Evolutionary conservation across 2,329 filamentous ascomycete species (phyloP), one percentile per base, ranked within the genome.

Genomic region (Calonectria pteridis): DNA sequence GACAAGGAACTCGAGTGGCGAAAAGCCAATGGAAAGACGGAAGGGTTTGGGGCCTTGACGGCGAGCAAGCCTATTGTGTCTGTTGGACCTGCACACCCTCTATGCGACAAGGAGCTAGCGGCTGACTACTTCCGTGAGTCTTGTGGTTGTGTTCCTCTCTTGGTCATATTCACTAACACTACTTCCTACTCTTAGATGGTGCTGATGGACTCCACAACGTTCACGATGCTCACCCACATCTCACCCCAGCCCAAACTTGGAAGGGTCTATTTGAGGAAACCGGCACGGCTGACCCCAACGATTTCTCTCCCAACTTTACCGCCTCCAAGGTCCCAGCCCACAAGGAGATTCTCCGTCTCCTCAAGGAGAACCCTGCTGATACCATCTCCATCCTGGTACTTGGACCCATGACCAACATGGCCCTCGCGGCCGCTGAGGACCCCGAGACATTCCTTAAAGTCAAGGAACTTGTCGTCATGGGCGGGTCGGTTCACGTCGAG

Each of bases 401-500:
- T 63, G 97, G 97, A 0, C 97, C 97, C 1, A 87, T 98, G 78
- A 98, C 97, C n/a, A 99, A 98, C 82, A 87, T 98, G 35, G 97
- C 97, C 1, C 85, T 98, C 31, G 97, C 97, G 4, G 96, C 97
- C 3, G 93, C 95, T 18, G 92, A 95, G 80, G 96, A 98, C 78
- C 93, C 96, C 0, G 95, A 96, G 84, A 93, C 95, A 0, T 98
- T 99, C 84, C 88, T 99, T 69, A 92, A 92, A 53, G 94, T 93
- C 63, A 98, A 97, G 84, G 95, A 98, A 84, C 90, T 99, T 4
- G 93, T 98, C 5, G 94, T 98, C 59, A 99, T 99, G 97, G 97
- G 96, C 73, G 97, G 97, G 73, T 93, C 94, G 29, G 90, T 99
- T 68, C 89, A 94, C 73, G 86, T 92, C 55, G 90, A 92, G 65